These are phyloP conservation scores for Carex kokanica DNA, from an alignment of 176 grass and related monocot genomes.

Conservation along the genomic window DNA sequence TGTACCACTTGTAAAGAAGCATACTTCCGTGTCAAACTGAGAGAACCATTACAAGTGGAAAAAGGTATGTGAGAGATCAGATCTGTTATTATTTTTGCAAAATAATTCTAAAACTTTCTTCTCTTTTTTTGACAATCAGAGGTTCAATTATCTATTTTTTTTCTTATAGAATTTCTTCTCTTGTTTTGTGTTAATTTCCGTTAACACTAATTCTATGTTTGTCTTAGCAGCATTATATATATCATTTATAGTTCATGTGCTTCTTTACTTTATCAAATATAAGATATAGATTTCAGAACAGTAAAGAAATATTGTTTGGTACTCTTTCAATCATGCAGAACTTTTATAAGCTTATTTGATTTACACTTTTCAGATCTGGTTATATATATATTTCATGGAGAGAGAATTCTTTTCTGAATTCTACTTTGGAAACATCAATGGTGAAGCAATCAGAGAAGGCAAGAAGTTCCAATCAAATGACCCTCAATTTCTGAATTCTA, in stretches of 20 bases:
- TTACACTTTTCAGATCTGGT: constrained; percentile 1
- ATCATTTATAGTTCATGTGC: not conserved
- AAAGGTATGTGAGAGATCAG: not conserved
- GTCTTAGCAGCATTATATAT: not conserved
- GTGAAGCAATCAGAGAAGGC: constrained; percentile 6
- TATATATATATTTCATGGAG: constrained; percentile 13
- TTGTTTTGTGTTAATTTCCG: not conserved
- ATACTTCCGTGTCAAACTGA: not conserved
- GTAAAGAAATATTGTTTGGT: not conserved
- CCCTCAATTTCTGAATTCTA: not conserved
- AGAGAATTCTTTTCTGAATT: constrained; percentile 21
- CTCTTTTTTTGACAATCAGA: not conserved
- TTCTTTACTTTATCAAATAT: not conserved
- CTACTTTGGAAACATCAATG: constrained; percentile 18
- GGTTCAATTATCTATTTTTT: not conserved
- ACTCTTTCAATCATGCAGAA: not conserved
- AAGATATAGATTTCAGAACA: not conserved
- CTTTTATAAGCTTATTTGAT: not conserved
- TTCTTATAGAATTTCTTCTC: not conserved
- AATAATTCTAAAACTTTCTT: not conserved
- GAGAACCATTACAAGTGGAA: not conserved
- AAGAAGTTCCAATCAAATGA: not conserved
- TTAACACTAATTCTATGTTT: not conserved
- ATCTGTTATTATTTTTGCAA: not conserved
- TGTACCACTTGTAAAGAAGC: not conserved